Conservation (phyloP, 192 early-diverging fungal species). For the Chytriomyces sp. region DNA sequence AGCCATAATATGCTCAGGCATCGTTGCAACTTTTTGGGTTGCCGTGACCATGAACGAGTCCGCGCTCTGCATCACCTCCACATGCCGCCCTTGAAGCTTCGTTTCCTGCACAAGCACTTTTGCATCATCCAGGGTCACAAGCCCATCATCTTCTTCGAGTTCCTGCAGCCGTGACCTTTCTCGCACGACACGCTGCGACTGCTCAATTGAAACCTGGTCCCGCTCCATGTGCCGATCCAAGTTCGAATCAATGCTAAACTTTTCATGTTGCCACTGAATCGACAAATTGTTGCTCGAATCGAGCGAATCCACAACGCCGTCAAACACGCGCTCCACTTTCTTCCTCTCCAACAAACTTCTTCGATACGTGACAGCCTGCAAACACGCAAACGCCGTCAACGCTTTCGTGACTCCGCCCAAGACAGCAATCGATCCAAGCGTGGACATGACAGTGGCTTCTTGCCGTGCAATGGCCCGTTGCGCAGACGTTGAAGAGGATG, state of each 20-base stretch:
- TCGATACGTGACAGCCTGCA: constrained; percentile 79
- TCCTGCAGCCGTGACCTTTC: background rate
- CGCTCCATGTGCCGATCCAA: background rate
- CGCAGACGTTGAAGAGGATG: background rate
- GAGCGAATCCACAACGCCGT: constrained; percentile 56
- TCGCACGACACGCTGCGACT: background rate
- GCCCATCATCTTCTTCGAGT: background rate
- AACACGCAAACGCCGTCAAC: constrained; percentile 80
- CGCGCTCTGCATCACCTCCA: constrained; percentile 25
- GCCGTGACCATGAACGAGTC: constrained; percentile 4
- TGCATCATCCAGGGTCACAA: constrained; percentile 31
- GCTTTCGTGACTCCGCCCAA: constrained; percentile 79
- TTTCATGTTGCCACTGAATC: constrained; percentile 11
- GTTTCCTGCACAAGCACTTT: constrained; percentile 30
- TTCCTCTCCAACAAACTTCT: constrained; percentile 53
- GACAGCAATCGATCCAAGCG: constrained; percentile 69
- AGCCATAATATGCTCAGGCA: constrained; percentile 1
- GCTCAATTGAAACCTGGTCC: background rate
- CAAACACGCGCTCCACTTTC: constrained; percentile 58
- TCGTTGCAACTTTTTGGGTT: background rate
- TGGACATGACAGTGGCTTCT: constrained; percentile 53
- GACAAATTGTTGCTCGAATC: constrained; percentile 17
- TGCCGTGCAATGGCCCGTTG: constrained; percentile 8
- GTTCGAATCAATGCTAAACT: constrained; percentile 1
- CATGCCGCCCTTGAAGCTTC: constrained; percentile 16